Conservation (phyloP, 1,284 basidiomycete genomes). For the Apiotrichum mycotoxinovorans region DNA sequence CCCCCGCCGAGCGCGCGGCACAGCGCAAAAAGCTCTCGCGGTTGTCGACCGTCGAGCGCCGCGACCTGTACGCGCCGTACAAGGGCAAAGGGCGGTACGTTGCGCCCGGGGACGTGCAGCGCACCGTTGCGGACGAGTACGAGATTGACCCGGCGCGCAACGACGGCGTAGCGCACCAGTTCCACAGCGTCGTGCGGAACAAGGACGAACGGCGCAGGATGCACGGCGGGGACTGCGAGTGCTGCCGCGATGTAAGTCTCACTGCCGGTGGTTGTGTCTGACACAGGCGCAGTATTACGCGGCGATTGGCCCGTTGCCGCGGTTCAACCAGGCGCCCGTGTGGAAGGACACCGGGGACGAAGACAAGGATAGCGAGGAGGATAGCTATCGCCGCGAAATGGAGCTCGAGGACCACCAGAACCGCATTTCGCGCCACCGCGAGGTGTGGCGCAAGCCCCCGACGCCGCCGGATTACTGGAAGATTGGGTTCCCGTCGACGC, state of each 20-base stretch:
- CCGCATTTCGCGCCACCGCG: conserved; percentile 71
- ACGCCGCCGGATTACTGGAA: conserved; percentile 78
- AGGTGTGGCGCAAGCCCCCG: conserved; percentile 60
- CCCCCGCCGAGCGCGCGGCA: conserved; percentile 31
- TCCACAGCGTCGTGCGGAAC: conserved; percentile 69
- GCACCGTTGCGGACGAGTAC: conserved; percentile 62
- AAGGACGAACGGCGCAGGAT: conserved; percentile 64
- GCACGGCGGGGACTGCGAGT: conserved; percentile 76
- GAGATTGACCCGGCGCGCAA: conserved; percentile 66
- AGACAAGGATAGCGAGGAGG: conserved; percentile 23
- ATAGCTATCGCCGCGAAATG: too few relatives aligned
- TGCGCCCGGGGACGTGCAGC: conserved; percentile 37
- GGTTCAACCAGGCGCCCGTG: conserved; percentile 60
- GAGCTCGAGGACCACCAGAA: conserved; percentile 62
- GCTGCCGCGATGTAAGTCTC: conserved; percentile 68
- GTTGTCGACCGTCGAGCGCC: conserved; percentile 28
- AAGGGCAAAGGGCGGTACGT: conserved; percentile 44
- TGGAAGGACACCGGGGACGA: conserved; percentile 54
- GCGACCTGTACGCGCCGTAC: conserved; percentile 38
- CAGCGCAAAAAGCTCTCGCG: conserved; percentile 28
- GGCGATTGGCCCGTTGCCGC: conserved; percentile 66
- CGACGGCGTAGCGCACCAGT: conserved; percentile 63
- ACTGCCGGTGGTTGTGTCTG: conserved; percentile 1
- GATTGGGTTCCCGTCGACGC: conserved; percentile 82
- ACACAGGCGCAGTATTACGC: conserved; percentile 69